Evolutionary conservation across 306 rosid species (phyloP), one percentile per base, ranked within the genome.

Genomic region (Cucurbita maxima): DNA sequence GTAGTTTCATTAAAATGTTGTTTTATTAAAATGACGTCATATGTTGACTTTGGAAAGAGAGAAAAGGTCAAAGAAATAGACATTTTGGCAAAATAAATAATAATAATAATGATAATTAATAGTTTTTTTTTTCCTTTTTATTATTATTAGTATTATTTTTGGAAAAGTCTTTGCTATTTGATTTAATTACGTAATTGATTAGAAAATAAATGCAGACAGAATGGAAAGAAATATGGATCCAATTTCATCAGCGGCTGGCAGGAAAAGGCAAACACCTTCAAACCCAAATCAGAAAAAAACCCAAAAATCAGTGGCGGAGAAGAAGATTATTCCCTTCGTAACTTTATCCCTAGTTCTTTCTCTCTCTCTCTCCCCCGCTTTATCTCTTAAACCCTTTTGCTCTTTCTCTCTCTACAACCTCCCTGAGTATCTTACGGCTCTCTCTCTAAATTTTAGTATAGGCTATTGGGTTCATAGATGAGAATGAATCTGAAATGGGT

Each of bases 251-350:
- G 53, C 5, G 40, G 52, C 53, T 18, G 74, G 15, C 61, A 22
- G 10, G 8, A 12, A 37, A 22, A 55, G 16, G 68, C 10, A 37
- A 7, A 41, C 37, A 11, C 43, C 15, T 47, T 15, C 47, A 75
- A 55, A 25, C 30, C 53, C 47, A 70, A 40, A 51, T 75, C 45
- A 7, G 3, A 5, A 6, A 58, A 52, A 54, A 62, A 34, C 10
- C 51, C 66, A 19, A 68, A 52, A 59, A 18, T 77, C 78, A 76
- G 81, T 82, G 84, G 78, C 76, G 77, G 71, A 54, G 76, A 19
- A 73, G 54, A 53, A 44, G 69, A 47, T 30, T 73, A 18, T 41
- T 51, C 22, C 77, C 75, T 13, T 61, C 19, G 72, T 54, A 55
- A 25, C 75, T 81, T 85, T 76, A 44, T 66, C 73, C 53, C 78